Evolutionary conservation across 2,329 filamentous ascomycete genomes (phyloP).

Genomic region (Fusarium sp.): DNA sequence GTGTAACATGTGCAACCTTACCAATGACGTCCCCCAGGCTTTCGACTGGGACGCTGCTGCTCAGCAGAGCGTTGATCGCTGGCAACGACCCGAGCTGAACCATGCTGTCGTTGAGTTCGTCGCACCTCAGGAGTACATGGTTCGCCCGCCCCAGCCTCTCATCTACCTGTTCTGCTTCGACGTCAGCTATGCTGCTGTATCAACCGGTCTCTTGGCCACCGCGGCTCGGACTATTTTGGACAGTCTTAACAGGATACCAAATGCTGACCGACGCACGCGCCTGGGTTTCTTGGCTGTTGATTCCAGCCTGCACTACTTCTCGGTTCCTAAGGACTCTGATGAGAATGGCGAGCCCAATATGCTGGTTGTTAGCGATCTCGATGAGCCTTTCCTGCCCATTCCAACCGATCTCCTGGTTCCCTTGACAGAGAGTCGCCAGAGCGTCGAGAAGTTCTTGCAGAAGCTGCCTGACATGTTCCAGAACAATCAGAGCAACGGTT

Average conservation of each 20-base stretch:
- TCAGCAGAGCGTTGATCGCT: constrained; percentile 92
- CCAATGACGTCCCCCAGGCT: constrained; percentile 98
- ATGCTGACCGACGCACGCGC: constrained; percentile 92
- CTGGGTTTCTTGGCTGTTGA: constrained; percentile 97
- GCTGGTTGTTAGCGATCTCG: constrained; percentile 94
- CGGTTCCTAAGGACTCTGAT: constrained; percentile 89
- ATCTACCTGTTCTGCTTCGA: constrained; percentile 97
- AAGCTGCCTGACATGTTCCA: constrained; percentile 98
- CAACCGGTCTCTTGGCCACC: constrained; percentile 91
- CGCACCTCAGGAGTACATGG: constrained; percentile 99
- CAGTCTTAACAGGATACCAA: constrained; percentile 97
- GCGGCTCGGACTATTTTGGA: constrained; percentile 94
- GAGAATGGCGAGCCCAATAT: constrained; percentile 90
- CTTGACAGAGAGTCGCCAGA: constrained; percentile 88
- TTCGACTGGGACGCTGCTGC: constrained; percentile 98
- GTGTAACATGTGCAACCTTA: constrained; percentile 99
- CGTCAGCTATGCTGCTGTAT: constrained; percentile 91
- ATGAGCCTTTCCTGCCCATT: constrained; percentile 96
- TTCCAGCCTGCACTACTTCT: constrained; percentile 95
- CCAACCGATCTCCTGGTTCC: constrained; percentile 93
- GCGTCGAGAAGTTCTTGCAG: constrained; percentile 90
- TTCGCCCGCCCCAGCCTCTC: constrained; percentile 93
- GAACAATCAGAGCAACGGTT: constrained; percentile 89
- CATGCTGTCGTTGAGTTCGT: constrained; percentile 98
- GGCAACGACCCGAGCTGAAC: constrained; percentile 94